Percentiles rank a stretch among this genome's conserved stretches.
phyloP scores from a whole-genome alignment of 345 rosid genomes.

The Sisymbrium irio region DNA sequence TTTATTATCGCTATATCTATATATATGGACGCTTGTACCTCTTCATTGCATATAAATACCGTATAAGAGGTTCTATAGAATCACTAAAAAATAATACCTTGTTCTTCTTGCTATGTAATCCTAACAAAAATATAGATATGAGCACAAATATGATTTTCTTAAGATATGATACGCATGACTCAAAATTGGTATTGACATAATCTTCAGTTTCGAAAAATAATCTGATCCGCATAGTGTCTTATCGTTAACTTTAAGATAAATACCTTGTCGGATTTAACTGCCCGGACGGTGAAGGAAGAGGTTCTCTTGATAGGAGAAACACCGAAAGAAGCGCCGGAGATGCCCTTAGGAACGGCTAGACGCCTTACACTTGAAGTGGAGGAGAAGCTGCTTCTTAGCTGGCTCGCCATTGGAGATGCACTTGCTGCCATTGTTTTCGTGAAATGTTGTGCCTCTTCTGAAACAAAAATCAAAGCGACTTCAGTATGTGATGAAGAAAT shows the following conservation, averaged over 20 bases:
- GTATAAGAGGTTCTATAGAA: neutral
- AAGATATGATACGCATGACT: neutral
- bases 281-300: conserved; percentile 64
- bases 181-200: neutral
- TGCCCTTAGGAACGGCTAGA: conserved; percentile 55
- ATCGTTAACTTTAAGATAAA: neutral
- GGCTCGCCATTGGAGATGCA: conserved; percentile 90
- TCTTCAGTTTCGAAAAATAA: neutral
- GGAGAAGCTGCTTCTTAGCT: conserved; percentile 71
- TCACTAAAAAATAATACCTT: neutral
- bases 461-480: neutral
- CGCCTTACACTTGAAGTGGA: conserved; percentile 46
- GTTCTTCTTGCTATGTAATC: neutral
- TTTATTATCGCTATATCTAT: neutral
- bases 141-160: neutral
- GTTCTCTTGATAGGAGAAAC: conserved; percentile 49
- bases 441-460: neutral
- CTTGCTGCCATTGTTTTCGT: conserved; percentile 46
- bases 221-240: neutral
- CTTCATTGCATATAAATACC: neutral
- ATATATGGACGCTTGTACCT: neutral
- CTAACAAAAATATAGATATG: neutral
- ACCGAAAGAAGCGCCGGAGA: conserved; percentile 63
- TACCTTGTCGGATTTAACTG: conserved; percentile 74
- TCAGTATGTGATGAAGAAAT: conserved; percentile 23